Evolutionary conservation across 495 filamentous ascomycete genomes (phyloP).

Genomic region (Tuber indicum): DNA sequence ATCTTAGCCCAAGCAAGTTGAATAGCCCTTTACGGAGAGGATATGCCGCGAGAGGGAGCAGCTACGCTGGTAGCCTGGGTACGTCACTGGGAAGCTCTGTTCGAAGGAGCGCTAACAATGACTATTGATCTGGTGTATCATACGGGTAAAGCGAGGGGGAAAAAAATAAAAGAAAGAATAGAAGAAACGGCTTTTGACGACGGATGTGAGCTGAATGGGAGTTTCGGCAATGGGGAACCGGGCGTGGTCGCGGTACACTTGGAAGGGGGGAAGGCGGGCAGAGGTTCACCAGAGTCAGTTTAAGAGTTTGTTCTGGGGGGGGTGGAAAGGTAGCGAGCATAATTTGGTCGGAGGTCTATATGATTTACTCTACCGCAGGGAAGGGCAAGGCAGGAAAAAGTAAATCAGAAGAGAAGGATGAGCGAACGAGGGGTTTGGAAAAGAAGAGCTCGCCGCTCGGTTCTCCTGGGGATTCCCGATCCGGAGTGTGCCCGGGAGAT

Average conservation of each 20-base stretch:
- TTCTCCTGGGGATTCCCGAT: not conserved
- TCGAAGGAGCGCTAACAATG: slow-evolving; percentile 6
- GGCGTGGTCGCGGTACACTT: not conserved
- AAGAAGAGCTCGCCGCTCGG: not conserved
- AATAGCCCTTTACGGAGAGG: slow-evolving; percentile 35
- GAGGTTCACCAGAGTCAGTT: not conserved
- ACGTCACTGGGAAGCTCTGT: slow-evolving; percentile 12
- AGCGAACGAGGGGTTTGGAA: not conserved
- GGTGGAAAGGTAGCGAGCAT: not conserved
- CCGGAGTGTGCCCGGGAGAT: not conserved
- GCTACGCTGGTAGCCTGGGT: slow-evolving; percentile 32
- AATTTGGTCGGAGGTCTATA: not conserved
- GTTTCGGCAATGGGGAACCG: not conserved
- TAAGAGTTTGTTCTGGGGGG: not conserved
- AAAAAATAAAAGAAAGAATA: not conserved
- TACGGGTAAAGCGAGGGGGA: not conserved
- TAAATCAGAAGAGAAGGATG: not conserved
- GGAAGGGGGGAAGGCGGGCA: not conserved
- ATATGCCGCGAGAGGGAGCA: slow-evolving; percentile 16
- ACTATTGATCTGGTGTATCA: not conserved
- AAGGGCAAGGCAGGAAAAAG: not conserved
- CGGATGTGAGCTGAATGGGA: not conserved
- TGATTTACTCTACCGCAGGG: not conserved
- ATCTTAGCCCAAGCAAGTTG: slow-evolving; percentile 40
- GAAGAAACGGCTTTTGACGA: not conserved